Percentiles rank a stretch among this genome's conserved stretches.
These are phyloP conservation scores for Pseudoscleropodium purum DNA, from an alignment of 225 moss, liverwort and hornwort species.

Conservation along the genomic window DNA sequence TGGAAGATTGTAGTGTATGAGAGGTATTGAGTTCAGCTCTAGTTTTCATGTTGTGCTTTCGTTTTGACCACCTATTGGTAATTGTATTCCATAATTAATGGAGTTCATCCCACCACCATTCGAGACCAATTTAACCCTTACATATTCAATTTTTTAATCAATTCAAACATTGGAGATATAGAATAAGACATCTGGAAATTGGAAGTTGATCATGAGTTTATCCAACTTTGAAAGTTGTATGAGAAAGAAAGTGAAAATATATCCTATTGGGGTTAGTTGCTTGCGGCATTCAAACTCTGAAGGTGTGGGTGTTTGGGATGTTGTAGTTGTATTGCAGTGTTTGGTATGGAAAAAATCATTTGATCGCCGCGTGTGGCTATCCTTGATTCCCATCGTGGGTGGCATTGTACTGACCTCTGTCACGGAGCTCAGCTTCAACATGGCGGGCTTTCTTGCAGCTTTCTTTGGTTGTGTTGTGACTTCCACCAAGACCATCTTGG, in stretches of 20 bases:
- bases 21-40: neutral
- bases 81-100: neutral
- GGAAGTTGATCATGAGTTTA: neutral
- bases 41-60: neutral
- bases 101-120: neutral
- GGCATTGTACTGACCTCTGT: slow-evolving; percentile 73
- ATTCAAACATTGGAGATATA: neutral
- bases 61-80: neutral
- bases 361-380: slow-evolving; percentile 67
- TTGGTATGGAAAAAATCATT: slow-evolving; percentile 69
- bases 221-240: neutral
- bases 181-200: neutral
- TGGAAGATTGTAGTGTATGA: neutral
- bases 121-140: too few species aligned
- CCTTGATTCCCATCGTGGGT: slow-evolving; percentile 69
- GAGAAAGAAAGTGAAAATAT: neutral
- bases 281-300: neutral
- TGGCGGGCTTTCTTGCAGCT: slow-evolving; percentile 68
- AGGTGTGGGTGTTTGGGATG: neutral
- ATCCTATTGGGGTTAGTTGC: neutral
- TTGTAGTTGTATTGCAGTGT: slow-evolving; percentile 61
- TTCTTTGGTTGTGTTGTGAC: slow-evolving; percentile 75
- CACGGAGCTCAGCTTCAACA: slow-evolving; percentile 72
- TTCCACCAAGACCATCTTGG: slow-evolving; percentile 77
- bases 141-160: too few species aligned